Base-by-base conservation (phyloP, 23 red algal species). In the Agarophyton chilense region DNA sequence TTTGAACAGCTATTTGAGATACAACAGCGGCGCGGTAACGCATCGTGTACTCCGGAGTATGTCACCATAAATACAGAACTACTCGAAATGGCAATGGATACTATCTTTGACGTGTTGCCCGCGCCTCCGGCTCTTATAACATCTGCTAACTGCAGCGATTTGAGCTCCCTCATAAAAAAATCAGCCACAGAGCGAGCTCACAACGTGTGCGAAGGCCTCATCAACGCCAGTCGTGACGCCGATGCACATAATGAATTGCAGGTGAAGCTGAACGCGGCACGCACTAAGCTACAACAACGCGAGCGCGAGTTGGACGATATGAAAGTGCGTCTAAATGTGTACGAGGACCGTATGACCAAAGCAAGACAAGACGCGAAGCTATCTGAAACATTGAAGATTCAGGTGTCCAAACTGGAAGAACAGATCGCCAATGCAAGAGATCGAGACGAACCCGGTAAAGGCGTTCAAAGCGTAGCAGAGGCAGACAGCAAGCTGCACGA, bases 261-360 rank as follows among this genome's bases (percentile, higher is more conserved):
- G 24, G 7, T 14, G 17, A 74, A 74, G 68, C 33, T 74, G 43
- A 74, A 47, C 21, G 68, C 68, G 6, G 68, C 43, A 19, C 68
- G 68, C 43, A 74, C 68, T 21, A 74, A 74, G 24, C 21, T 74
- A 39, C 68, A 25, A 45, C 68, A 74, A 74, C 68, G 68, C 10
- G 68, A 74, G 41, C 45, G 68, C 41, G 43, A 74, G 36, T 18
- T 74, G 24, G 68, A 74, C 21, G 68, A 74, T 47, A 74, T 74
- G 9, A 74, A 74, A 26, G 68, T 74, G 17, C 40, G 68, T 11
- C 68, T 46, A 8, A 74, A 39, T 39, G 68, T 74, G 5, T 74
- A 74, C 68, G 68, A 74, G 41, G 68, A 74, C 68, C 21, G 43
- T 24, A 74, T 74, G 68, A 74, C 40, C 68, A 74, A 74, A 74